phyloP scores from a whole-genome alignment of 164 flowering plant genomes.

The Dillenia turbinata region DNA sequence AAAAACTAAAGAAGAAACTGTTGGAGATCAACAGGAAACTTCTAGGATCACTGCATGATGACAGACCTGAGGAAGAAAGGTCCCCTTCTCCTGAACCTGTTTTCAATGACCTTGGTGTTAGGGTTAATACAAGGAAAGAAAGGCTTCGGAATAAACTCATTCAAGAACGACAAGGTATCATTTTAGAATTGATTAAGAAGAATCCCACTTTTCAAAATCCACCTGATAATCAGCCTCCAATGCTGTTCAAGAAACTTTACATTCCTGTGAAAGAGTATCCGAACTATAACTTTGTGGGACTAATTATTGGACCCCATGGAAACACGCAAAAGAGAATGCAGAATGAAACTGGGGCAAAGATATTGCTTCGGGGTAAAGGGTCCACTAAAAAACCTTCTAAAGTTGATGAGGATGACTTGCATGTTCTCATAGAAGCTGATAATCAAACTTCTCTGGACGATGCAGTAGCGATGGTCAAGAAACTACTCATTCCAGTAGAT shows the following conservation, averaged over 20 bases:
- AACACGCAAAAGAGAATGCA: conserved; percentile 42
- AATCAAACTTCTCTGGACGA: conserved; percentile 35
- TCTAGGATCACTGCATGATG: conserved; percentile 14
- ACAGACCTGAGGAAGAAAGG: conserved; percentile 12
- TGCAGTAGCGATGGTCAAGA: conserved; percentile 38
- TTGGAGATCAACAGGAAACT: conserved; percentile 21
- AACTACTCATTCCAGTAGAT: conserved; percentile 33
- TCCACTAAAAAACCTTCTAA: conserved; percentile 16
- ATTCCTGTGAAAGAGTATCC: conserved; percentile 48
- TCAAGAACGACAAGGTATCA: conserved; percentile 22
- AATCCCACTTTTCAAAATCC: conserved; percentile 32
- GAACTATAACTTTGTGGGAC: conserved; percentile 40
- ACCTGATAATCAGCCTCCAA: conserved; percentile 18
- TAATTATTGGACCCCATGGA: conserved; percentile 44
- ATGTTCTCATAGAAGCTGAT: conserved; percentile 42
- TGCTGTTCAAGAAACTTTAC: conserved; percentile 37
- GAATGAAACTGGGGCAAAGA: conserved; percentile 43
- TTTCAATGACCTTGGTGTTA: conserved; percentile 15
- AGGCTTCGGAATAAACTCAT: conserved; percentile 21
- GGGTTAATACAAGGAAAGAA: conserved; percentile 20
- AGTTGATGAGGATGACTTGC: conserved; percentile 37
- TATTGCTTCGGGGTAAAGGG: conserved; percentile 36
- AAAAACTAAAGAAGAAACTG: conserved; percentile 18
- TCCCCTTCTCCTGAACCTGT: conserved; percentile 26
- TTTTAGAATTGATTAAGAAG: conserved; percentile 27